Conservation (phyloP, 176 grass and related monocot species). For the Urochloa ruziziensis region DNA sequence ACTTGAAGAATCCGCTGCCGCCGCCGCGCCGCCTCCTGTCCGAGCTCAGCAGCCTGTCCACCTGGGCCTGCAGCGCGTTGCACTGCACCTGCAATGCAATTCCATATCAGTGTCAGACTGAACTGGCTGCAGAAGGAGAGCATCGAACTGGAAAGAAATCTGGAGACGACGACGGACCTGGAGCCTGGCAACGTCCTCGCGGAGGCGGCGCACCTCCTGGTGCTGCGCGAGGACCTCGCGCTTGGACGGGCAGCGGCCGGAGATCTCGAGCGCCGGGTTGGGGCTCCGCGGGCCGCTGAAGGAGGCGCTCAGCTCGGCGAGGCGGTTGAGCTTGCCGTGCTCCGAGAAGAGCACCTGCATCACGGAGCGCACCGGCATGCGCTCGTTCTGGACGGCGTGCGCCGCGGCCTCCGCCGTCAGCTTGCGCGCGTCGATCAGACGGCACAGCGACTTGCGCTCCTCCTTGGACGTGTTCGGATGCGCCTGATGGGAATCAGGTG, state of each 20-base stretch:
- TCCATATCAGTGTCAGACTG: not conserved
- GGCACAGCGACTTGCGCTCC: constrained; percentile 64
- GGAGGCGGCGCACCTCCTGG: constrained; percentile 79
- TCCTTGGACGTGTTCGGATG: constrained; percentile 70
- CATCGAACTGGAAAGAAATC: too few species aligned
- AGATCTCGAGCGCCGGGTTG: constrained; percentile 56
- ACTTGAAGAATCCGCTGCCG: constrained; percentile 62
- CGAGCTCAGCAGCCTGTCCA: constrained; percentile 59
- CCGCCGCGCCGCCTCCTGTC: constrained; percentile 54
- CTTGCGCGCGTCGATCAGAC: constrained; percentile 83
- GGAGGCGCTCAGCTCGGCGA: constrained; percentile 70
- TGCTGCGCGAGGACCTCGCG: constrained; percentile 77
- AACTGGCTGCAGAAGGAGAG: not conserved
- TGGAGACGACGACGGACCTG: constrained; percentile 35
- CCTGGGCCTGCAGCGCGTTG: constrained; percentile 71
- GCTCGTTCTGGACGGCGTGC: constrained; percentile 94
- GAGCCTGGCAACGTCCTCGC: constrained; percentile 80
- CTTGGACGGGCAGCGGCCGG: constrained; percentile 79
- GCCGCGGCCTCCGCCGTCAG: constrained; percentile 77
- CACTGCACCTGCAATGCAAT: constrained; percentile 61
- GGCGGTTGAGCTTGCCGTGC: constrained; percentile 82
- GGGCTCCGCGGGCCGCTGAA: constrained; percentile 58
- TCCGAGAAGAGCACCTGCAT: constrained; percentile 96
- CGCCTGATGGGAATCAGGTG: constrained; percentile 33
- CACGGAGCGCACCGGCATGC: constrained; percentile 78